Evolutionary conservation across 805 yeast genomes (phyloP).

Genomic region (Candida krabiensis): DNA sequence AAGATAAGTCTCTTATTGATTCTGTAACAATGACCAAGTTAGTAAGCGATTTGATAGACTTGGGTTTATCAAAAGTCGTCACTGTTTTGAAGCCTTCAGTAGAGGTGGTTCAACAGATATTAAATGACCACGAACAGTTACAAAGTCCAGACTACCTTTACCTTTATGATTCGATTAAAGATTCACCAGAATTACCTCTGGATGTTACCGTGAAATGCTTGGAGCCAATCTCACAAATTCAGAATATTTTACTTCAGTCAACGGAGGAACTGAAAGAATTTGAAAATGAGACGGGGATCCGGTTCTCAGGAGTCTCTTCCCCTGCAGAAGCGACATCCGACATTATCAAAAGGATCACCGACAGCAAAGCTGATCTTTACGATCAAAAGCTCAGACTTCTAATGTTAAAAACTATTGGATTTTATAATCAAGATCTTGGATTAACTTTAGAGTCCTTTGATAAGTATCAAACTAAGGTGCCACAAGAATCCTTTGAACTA

Average conservation of each 20-base stretch:
- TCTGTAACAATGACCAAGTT: slow-evolving; percentile 9
- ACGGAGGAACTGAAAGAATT: slow-evolving; percentile 12
- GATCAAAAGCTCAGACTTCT: slow-evolving; percentile 10
- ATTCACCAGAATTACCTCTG: not conserved
- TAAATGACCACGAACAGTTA: slow-evolving; percentile 8
- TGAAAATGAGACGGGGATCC: slow-evolving; percentile 2
- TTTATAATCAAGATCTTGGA: slow-evolving; percentile 22
- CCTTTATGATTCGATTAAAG: slow-evolving; percentile 17
- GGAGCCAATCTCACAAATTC: slow-evolving; percentile 24
- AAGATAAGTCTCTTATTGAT: slow-evolving; percentile 15
- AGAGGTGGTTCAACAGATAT: slow-evolving; percentile 10
- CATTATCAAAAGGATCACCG: slow-evolving; percentile 18
- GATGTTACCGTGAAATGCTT: slow-evolving; percentile 5
- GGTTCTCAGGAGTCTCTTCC: not conserved
- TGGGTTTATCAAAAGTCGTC: slow-evolving; percentile 19
- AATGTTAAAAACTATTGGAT: slow-evolving; percentile 25
- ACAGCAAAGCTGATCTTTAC: slow-evolving; percentile 15
- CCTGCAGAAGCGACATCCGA: slow-evolving; percentile 1
- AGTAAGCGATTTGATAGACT: slow-evolving; percentile 16
- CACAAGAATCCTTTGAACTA: slow-evolving; percentile 24
- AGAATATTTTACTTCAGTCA: slow-evolving; percentile 5
- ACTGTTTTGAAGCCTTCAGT: slow-evolving; percentile 14
- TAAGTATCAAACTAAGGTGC: slow-evolving; percentile 24
- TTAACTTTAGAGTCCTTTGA: slow-evolving; percentile 24
- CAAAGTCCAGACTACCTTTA: slow-evolving; percentile 22